Percentiles rank a stretch among this genome's conserved stretches.
Evolutionary conservation across 352 stramenopile genomes (phyloP).

Genomic region (Globisporangium megalacanthum): DNA sequence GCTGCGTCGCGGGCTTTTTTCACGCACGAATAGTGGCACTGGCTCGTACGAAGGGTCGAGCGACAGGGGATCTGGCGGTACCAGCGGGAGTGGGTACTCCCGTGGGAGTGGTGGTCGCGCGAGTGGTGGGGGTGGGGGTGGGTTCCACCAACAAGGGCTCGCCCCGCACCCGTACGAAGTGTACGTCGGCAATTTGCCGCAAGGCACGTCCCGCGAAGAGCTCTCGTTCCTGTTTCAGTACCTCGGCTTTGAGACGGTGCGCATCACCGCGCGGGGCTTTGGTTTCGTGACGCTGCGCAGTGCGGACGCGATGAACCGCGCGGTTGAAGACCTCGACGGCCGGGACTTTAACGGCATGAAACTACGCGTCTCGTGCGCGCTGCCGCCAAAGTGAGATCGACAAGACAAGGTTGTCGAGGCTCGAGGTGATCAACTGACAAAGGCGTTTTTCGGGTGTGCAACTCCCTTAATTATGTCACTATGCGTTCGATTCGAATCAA

Average conservation of each 20-base stretch:
- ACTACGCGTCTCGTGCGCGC: conserved; percentile 54
- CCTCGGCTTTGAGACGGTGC: conserved; percentile 72
- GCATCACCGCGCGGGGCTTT: conserved; percentile 79
- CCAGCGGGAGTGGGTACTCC: conserved; percentile 3
- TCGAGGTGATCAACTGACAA: not conserved
- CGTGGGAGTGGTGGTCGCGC: conserved; percentile 27
- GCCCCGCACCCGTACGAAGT: conserved; percentile 66
- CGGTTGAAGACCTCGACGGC: conserved; percentile 73
- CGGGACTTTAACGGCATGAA: conserved; percentile 80
- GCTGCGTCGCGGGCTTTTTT: conserved; percentile 27
- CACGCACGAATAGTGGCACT: too few species aligned
- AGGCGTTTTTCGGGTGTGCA: not conserved
- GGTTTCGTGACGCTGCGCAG: conserved; percentile 79
- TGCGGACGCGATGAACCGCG: conserved; percentile 71
- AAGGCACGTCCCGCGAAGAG: conserved; percentile 73
- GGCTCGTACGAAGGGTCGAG: too few species aligned
- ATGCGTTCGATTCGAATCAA: too few species aligned
- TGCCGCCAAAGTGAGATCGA: conserved; percentile 34
- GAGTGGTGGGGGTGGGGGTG: conserved; percentile 21
- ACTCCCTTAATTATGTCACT: not conserved
- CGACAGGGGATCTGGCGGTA: conserved; percentile 13
- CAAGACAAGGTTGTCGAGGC: not conserved
- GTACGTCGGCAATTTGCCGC: conserved; percentile 80
- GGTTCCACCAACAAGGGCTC: conserved; percentile 30
- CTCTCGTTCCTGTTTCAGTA: conserved; percentile 81